Evolutionary conservation across 345 rosid species (phyloP).

Genomic region (Litchi chinensis): DNA sequence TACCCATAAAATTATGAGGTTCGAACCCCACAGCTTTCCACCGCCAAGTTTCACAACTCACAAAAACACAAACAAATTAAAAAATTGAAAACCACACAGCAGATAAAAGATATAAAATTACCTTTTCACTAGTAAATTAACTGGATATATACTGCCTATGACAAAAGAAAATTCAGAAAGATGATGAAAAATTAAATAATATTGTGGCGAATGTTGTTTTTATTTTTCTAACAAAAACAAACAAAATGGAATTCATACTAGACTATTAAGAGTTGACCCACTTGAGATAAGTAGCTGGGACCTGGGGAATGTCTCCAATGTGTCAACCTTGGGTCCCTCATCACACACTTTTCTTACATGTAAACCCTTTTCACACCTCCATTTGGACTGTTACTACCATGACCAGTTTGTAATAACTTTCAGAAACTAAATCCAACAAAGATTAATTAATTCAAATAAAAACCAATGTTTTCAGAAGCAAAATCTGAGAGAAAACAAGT

Average conservation of each 20-base stretch:
- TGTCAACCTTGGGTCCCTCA: constrained; percentile 19
- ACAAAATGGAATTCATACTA: too few relatives aligned
- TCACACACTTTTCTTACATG: constrained; percentile 7
- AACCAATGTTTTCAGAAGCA: too few relatives aligned
- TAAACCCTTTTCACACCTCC: too few relatives aligned
- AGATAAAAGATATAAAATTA: neutral
- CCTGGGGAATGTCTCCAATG: constrained; percentile 24
- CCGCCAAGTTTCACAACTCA: too few relatives aligned
- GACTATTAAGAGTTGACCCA: neutral
- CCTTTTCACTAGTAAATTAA: neutral
- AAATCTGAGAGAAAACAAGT: too few relatives aligned
- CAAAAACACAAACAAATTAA: neutral
- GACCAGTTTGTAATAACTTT: too few relatives aligned
- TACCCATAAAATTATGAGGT: too few relatives aligned
- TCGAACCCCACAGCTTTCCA: too few relatives aligned
- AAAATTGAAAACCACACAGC: neutral
- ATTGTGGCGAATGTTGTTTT: neutral
- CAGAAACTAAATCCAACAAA: too few relatives aligned
- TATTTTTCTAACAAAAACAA: too few relatives aligned
- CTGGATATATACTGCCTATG: neutral
- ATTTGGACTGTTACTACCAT: too few relatives aligned
- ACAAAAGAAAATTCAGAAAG: neutral
- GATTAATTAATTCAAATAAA: too few relatives aligned
- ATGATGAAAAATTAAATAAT: neutral
- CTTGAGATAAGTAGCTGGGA: neutral